Evolutionary conservation across 305 asterid genomes (phyloP), one percentile per base, ranked within the genome.

Genomic region (Ilex paraguariensis): DNA sequence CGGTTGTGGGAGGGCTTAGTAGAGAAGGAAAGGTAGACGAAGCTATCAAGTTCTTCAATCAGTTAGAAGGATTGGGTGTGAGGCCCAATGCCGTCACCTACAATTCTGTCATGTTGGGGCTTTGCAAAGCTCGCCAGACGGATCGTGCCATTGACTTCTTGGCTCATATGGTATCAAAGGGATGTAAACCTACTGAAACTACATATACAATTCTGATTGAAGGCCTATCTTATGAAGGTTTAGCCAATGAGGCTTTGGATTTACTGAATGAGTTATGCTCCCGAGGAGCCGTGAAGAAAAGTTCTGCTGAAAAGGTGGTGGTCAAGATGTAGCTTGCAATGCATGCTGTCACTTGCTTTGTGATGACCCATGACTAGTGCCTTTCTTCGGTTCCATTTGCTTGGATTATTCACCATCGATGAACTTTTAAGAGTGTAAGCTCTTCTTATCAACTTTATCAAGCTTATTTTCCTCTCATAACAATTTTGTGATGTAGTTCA

Each of bases 171-270:
- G 86, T 89, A 54, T 73, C 83, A 1, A 85, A 79, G 75, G 96
- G 95, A 66, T 87, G 97, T 83, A 87, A 87, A 71, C 98, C 98
- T 66, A 87, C 84, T 51, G 96, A 89, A 76, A 77, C 95, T 42
- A 85, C 95, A 6, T 91, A 89, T 76, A 89, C 87, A 10, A 91
- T 91, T 62, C 75, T 91, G 72, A 76, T 89, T 33, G 92, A 89
- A 78, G 97, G 98, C 45, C 64, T 87, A 13, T 93, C 93, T 52
- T 64, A 78, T 53, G 95, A 91, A 73, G 98, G 97, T 11, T 75
- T 77, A 54, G 77, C 87, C 0, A 62, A 82, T 33, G 97, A 89
- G 75, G 95, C 97, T 58, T 58, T 87, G 68, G 91, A 79, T 68
- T 78, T 92, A 72, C 63, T 89, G 80, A 74, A 79, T 31, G 91